These are phyloP conservation scores for Haematococcus lacustris DNA, from an alignment of 139 green algal genomes.

Conservation along the genomic window DNA sequence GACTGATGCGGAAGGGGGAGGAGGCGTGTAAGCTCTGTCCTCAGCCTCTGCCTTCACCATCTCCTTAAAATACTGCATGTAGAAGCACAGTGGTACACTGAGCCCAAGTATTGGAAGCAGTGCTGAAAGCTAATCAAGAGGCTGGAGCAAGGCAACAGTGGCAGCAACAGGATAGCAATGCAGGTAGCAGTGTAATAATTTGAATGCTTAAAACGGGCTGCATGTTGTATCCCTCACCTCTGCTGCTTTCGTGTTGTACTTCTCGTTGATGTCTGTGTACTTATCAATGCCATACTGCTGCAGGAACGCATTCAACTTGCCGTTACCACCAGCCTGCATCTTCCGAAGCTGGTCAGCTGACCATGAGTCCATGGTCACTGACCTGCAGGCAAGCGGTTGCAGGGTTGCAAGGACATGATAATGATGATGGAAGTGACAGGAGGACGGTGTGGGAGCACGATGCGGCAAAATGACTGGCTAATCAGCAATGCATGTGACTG, in stretches of 20 bases:
- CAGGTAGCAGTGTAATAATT: neutral
- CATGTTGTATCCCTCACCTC: neutral
- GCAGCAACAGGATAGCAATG: neutral
- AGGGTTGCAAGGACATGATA: neutral
- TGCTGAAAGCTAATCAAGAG: neutral
- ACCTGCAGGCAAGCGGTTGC: slow-evolving; percentile 47
- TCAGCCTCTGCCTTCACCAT: slow-evolving; percentile 78
- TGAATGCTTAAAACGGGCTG: neutral
- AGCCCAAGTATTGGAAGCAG: no score
- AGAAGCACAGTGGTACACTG: no score
- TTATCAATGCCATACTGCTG: slow-evolving; percentile 87
- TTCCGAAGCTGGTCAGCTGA: slow-evolving; percentile 81
- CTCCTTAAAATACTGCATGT: slow-evolving; percentile 79
- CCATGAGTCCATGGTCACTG: slow-evolving; percentile 97
- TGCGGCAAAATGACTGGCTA: no score
- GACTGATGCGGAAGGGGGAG: slow-evolving; percentile 36
- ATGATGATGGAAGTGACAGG: neutral
- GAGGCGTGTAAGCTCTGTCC: slow-evolving; percentile 65
- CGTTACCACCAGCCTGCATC: slow-evolving; percentile 93
- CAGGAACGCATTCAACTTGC: slow-evolving; percentile 81
- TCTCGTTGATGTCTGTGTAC: slow-evolving; percentile 77
- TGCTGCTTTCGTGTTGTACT: slow-evolving; percentile 80
- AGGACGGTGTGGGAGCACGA: no score
- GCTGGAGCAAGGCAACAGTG: no score
- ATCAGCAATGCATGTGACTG: no score